Evolutionary conservation across 2,329 filamentous ascomycete species (phyloP), one percentile per base, ranked within the genome.

Genomic region (Fusarium protoensiforme): DNA sequence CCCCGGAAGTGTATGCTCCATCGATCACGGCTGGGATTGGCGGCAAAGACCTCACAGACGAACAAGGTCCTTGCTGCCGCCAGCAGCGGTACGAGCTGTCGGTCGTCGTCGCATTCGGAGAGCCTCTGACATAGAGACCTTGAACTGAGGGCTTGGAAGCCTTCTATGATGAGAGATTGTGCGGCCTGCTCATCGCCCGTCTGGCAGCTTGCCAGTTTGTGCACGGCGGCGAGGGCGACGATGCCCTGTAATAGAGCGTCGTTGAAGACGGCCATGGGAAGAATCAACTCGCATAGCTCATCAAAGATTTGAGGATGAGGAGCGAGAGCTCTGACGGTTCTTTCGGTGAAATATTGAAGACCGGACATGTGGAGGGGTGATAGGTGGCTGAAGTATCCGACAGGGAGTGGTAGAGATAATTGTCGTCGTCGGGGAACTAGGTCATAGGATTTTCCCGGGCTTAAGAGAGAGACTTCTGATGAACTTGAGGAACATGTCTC

Each of bases 1-100:
- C 71, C 71, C 4, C 71, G 65, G 14, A 73, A 73, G 36, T 73
- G 71, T 11, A 73, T 64, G 5, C 71, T 74, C 71, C 71, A 73
- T 62, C 71, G 71, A 10, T 73, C 71, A 1, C 71, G 64, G 2
- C 54, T 74, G 3, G 71, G 71, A 11, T 73, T 68, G 7, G 63
- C 71, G 5, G 71, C 71, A 24, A 73, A 73, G 5, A 74, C 71
- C 31, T 73, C 71, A 20, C 71, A 73, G 22, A 74, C 71, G 7
- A 73, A 73, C 27, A 73, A 43, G 0, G 71, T 65, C 20, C 71
- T 53, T 0, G 71, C 68, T 18, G 71, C 38, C 1, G 71, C 71
- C 1, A 73, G 53, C 4, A 73, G 39, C 0, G 71, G 71, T 3
- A 73, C 35, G 5, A 73, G 68, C 16, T 68, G 64, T 18, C 71